Base-by-base conservation (phyloP, 2,329 filamentous ascomycete species). In the Penicillium sp. region DNA sequence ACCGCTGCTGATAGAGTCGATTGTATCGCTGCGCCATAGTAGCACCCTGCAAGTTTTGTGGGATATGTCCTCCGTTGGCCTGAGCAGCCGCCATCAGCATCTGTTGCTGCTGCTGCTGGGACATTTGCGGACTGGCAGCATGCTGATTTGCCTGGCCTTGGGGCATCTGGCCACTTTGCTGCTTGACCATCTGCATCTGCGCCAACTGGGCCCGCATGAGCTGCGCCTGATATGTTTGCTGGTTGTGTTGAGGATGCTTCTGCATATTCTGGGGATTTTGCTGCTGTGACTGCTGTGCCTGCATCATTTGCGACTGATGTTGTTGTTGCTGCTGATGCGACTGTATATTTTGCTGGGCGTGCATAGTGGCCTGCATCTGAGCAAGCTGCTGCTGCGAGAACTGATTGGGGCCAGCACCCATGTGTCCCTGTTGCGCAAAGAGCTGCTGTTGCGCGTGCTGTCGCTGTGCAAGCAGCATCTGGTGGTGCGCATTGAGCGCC, bases 331-430 rank as follows among this genome's bases (percentile, higher is more conserved):
- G 56, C 42, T 57, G 69, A 56, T 73, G 62, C 44, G 63, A 66
- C 52, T 68, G 72, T 27, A 69, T 73, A 26, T 71, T 72, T 42
- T 75, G 73, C 47, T 73, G 73, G 22, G 70, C 71, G 41, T 73
- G 71, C 43, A 64, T 64, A 64, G 60, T 74, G 62, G 58, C 70
- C 36, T 73, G 72, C 49, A 72, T 50, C 34, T 71, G 69, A 29
- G 68, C 66, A 45, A 70, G 54, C 39, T 70, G 66, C 47, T 72
- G 69, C 4, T 69, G 69, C 5, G 66, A 70, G 43, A 71, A 66
- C 36, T 68, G 63, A 16, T 58, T 56, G 37, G 31, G 9, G 14
- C 16, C 16, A 4, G 59, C 56, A 16, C 59, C 58, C 42, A 69
- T 53, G 53, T 67, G 61, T 38, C 68, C 60, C 41, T 64, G 60